Conservation (phyloP, 2,329 filamentous ascomycete genomes). For the Zymoseptoria passerinii region DNA sequence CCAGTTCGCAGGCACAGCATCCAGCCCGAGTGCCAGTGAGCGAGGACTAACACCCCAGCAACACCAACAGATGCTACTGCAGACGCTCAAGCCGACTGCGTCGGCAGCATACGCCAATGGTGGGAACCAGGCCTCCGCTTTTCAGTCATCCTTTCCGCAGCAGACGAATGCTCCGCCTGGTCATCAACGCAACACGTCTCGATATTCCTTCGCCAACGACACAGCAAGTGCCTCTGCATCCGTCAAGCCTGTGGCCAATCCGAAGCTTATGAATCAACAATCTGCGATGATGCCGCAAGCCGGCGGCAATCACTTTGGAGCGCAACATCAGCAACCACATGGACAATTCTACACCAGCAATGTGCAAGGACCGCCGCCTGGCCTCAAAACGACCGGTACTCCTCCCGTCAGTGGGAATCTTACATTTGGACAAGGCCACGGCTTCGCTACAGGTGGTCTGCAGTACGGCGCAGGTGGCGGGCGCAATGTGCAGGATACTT, state of each 20-base stretch:
- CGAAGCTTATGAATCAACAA: conserved; percentile 75
- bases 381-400: conserved; percentile 88
- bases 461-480: conserved; percentile 54
- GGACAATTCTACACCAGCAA: conserved; percentile 74
- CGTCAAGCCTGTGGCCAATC: conserved; percentile 70
- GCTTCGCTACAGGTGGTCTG: conserved; percentile 61
- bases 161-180: conserved; percentile 33
- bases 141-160: conserved; percentile 30
- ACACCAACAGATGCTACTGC: conserved; percentile 58
- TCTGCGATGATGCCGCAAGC: conserved; percentile 69
- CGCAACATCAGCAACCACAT: conserved; percentile 46
- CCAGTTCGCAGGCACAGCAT: conserved; percentile 30
- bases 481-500: conserved; percentile 22
- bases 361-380: conserved; percentile 87
- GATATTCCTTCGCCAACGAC: conserved; percentile 83
- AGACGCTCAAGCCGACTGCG: conserved; percentile 43
- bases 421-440: conserved; percentile 85
- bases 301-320: conserved; percentile 39
- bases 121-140: conserved; percentile 39
- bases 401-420: conserved; percentile 70
- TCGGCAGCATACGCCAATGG: conserved; percentile 40
- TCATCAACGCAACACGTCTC: conserved; percentile 74
- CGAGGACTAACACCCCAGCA: conserved; percentile 76
- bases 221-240: conserved; percentile 49
- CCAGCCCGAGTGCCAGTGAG: conserved; percentile 48